Conservation (phyloP, 2,329 filamentous ascomycete species). For the Curvularia verruculosa region DNA sequence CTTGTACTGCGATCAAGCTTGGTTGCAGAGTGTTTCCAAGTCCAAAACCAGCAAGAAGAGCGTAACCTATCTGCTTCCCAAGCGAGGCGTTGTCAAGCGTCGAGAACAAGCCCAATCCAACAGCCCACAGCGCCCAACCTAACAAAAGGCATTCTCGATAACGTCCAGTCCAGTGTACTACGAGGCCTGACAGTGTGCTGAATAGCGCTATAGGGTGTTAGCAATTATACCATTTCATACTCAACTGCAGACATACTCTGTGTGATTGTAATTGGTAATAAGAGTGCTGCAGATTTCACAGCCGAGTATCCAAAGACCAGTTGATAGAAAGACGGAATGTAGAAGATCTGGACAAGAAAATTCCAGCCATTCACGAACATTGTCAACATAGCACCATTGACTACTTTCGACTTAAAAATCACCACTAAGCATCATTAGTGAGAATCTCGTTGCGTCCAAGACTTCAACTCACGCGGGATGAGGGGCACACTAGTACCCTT, state of each 20-base stretch:
- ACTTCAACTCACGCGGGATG: slow-evolving; percentile 56
- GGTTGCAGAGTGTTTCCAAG: slow-evolving; percentile 62
- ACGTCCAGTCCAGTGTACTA: slow-evolving; percentile 27
- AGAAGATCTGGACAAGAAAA: slow-evolving; percentile 67
- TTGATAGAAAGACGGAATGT: slow-evolving; percentile 67
- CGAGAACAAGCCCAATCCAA: slow-evolving; percentile 26
- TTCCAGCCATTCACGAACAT: slow-evolving; percentile 66
- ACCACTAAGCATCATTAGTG: slow-evolving; percentile 14
- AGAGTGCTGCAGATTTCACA: slow-evolving; percentile 59
- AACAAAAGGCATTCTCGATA: slow-evolving; percentile 29
- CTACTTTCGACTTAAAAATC: slow-evolving; percentile 24
- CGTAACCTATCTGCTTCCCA: slow-evolving; percentile 27
- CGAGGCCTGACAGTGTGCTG: slow-evolving; percentile 29
- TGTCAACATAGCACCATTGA: slow-evolving; percentile 29
- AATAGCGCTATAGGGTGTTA: slow-evolving; percentile 19
- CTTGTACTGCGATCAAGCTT: slow-evolving; percentile 64
- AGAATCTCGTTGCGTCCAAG: background rate
- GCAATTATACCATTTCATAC: background rate
- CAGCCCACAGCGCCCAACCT: slow-evolving; percentile 29
- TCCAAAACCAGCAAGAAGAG: slow-evolving; percentile 29
- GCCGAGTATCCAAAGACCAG: slow-evolving; percentile 59
- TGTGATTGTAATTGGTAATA: slow-evolving; percentile 54
- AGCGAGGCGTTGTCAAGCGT: slow-evolving; percentile 22
- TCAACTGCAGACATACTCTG: slow-evolving; percentile 25
- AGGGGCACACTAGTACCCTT: slow-evolving; percentile 63